A percentile compares a stretch with the other conserved stretches of the same genome.
These are phyloP conservation scores for Apiotrichum sp. DNA, from an alignment of 1,284 basidiomycete species.

Conservation along the genomic window DNA sequence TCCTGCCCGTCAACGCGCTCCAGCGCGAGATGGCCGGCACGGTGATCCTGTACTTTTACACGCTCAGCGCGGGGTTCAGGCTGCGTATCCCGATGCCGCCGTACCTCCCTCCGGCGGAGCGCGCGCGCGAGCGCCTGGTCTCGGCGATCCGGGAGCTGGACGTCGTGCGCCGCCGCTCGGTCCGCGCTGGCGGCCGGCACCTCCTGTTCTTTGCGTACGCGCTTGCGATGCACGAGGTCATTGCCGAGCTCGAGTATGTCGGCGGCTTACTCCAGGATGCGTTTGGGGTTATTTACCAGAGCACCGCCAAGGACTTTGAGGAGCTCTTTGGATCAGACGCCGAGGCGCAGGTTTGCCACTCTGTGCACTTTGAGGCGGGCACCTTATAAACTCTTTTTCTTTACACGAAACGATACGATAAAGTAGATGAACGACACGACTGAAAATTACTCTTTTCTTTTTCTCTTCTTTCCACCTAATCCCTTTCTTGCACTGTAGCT, in stretches of 20 bases:
- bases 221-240: conserved; percentile 82
- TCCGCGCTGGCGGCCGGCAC: conserved; percentile 62
- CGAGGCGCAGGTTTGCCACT: background rate
- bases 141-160: conserved; percentile 75
- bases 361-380: too few species aligned
- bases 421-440: too few species aligned
- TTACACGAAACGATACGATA: too few species aligned
- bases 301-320: conserved; percentile 60
- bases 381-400: too few species aligned
- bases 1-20: conserved; percentile 78
- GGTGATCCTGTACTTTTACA: conserved; percentile 85
- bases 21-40: conserved; percentile 84
- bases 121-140: conserved; percentile 70
- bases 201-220: conserved; percentile 91
- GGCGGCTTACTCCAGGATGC: conserved; percentile 72
- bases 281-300: conserved; percentile 74
- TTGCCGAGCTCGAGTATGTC: conserved; percentile 71
- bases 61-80: conserved; percentile 75
- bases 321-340: conserved; percentile 51
- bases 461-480: too few species aligned
- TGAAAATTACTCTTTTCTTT: background rate
- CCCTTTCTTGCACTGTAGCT: too few species aligned
- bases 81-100: conserved; percentile 88
- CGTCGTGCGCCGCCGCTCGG: conserved; percentile 61
- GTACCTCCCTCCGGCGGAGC: conserved; percentile 86